Conservation (phyloP, 495 filamentous ascomycete species). For the Hypoxylon cercidicola region DNA sequence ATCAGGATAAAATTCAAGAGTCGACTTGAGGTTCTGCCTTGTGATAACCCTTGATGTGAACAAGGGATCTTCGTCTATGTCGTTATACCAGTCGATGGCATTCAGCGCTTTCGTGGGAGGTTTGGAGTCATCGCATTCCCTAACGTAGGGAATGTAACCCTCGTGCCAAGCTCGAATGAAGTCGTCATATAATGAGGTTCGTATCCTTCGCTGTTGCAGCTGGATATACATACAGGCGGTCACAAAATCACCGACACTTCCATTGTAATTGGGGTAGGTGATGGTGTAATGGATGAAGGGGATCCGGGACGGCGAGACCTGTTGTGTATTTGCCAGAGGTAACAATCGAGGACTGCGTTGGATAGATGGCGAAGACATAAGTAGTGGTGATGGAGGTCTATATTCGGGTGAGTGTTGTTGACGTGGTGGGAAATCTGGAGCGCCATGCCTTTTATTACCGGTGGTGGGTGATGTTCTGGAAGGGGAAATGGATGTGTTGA, state of each 20-base stretch:
- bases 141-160: constrained; percentile 55
- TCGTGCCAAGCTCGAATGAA: constrained; percentile 65
- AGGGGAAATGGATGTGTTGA: not conserved
- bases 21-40: constrained; percentile 48
- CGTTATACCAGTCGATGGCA: constrained; percentile 57
- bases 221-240: constrained; percentile 65
- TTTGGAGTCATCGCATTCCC: constrained; percentile 21
- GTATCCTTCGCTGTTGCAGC: constrained; percentile 41
- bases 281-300: constrained; percentile 56
- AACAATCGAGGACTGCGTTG: constrained; percentile 21
- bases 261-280: constrained; percentile 67
- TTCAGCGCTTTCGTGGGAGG: constrained; percentile 40
- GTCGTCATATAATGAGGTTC: constrained; percentile 69
- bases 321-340: not conserved
- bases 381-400: constrained; percentile 10
- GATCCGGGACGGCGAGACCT: constrained; percentile 29
- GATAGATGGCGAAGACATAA: constrained; percentile 48
- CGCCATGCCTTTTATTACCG: not conserved
- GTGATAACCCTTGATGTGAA: constrained; percentile 52
- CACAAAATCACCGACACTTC: constrained; percentile 64
- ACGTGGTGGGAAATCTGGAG: constrained; percentile 6
- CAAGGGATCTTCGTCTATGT: constrained; percentile 50
- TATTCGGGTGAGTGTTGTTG: constrained; percentile 24
- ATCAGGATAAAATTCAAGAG: constrained; percentile 37
- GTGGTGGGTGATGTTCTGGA: not conserved